phyloP scores from a whole-genome alignment of 768 basidiomycete species.

The Psilocybe subaeruginosa region DNA sequence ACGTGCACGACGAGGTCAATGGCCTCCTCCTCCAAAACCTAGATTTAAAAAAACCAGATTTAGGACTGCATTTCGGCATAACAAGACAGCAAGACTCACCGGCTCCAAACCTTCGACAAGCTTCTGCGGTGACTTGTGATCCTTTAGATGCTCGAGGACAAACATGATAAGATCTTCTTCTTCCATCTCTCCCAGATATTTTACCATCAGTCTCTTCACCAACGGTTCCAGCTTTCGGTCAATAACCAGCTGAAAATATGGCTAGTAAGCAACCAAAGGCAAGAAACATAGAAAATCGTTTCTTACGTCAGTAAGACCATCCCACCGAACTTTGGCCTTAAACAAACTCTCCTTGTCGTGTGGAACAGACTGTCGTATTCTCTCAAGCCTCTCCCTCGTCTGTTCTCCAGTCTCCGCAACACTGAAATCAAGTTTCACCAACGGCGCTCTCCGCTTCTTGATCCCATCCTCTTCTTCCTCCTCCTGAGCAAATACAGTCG shows the following conservation, averaged over 20 bases:
- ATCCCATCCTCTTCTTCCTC: conserved; percentile 88
- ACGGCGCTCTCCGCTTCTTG: conserved; percentile 80
- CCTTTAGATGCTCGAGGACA: conserved; percentile 89
- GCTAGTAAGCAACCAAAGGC: conserved; percentile 4
- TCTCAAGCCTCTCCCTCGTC: conserved; percentile 78
- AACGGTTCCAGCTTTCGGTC: conserved; percentile 87
- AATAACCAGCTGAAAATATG: conserved; percentile 63
- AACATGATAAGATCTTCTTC: conserved; percentile 96
- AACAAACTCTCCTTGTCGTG: conserved; percentile 78
- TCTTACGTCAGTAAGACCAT: conserved; percentile 84
- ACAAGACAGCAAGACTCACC: conserved; percentile 53
- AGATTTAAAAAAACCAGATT: conserved; percentile 1
- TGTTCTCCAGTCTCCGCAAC: conserved; percentile 81
- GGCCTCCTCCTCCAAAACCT: conserved; percentile 96
- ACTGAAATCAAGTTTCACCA: conserved; percentile 91
- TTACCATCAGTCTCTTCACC: conserved; percentile 80
- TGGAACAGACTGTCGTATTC: conserved; percentile 75
- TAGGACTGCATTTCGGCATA: not conserved
- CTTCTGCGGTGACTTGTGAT: conserved; percentile 84
- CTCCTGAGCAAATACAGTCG: conserved; percentile 74
- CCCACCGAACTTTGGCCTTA: conserved; percentile 90
- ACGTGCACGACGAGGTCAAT: conserved; percentile 73
- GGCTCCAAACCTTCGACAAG: conserved; percentile 90
- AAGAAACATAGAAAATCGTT: not conserved
- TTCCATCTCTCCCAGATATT: conserved; percentile 89